phyloP scores from a whole-genome alignment of 177 flowering plant species.

The Vitis hybrid region DNA sequence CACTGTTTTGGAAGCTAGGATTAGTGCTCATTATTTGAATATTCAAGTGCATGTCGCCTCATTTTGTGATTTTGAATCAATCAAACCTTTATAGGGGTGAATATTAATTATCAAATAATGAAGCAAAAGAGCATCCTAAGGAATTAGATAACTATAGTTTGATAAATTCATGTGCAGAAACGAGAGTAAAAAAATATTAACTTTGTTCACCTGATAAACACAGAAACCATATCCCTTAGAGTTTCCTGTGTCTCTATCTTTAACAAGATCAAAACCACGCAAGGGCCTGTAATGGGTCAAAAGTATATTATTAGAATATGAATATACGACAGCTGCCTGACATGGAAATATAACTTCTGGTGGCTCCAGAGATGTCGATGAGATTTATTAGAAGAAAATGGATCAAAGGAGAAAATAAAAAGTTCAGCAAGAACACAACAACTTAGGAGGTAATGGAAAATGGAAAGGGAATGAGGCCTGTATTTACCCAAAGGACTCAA shows the following conservation, averaged over 20 bases:
- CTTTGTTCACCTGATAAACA: conserved; percentile 54
- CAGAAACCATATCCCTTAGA: conserved; percentile 94
- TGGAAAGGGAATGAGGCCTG: too few species aligned
- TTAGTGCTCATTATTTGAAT: neutral
- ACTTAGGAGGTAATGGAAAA: too few species aligned
- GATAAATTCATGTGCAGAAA: neutral
- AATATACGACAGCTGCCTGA: neutral
- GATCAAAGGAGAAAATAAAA: neutral
- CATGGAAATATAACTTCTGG: neutral
- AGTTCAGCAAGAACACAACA: neutral
- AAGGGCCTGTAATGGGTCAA: conserved; percentile 45
- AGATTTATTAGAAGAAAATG: neutral
- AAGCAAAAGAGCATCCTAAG: neutral
- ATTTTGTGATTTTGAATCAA: neutral
- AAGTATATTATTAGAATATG: conserved; percentile 2
- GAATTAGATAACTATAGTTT: neutral
- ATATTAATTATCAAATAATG: neutral
- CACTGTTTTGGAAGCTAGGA: neutral
- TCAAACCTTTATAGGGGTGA: neutral
- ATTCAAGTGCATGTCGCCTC: neutral
- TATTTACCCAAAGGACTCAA: conserved; percentile 79
- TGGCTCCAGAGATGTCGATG: neutral
- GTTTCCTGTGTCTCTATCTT: conserved; percentile 92
- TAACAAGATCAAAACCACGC: conserved; percentile 86
- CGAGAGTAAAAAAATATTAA: neutral